Conservation (phyloP, 306 rosid species). For the Crotalaria pallida region DNA sequence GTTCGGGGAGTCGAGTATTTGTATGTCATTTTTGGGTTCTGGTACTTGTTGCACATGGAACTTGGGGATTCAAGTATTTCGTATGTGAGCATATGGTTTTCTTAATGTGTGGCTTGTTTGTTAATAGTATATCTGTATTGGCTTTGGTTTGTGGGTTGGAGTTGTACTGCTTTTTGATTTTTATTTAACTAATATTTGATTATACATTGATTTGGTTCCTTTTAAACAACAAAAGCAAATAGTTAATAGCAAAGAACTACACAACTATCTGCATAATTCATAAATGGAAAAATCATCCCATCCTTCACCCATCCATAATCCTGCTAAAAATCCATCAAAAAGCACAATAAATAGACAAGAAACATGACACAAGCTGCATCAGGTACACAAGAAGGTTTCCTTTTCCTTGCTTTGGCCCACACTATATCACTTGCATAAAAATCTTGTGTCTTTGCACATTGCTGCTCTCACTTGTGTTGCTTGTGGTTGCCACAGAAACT, state of each 20-base stretch:
- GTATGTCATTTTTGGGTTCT: no score
- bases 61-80: no score
- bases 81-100: no score
- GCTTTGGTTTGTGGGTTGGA: no score
- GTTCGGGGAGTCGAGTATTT: no score
- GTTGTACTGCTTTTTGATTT: no score
- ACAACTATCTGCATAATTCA: slow-evolving; percentile 80
- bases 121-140: no score
- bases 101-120: no score
- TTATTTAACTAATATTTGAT: no score
- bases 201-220: no score
- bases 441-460: no score
- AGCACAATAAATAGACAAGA: slow-evolving; percentile 37
- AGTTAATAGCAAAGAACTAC: slow-evolving; percentile 23
- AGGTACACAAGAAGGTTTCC: slow-evolving; percentile 87
- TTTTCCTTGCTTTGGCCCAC: slow-evolving; percentile 95
- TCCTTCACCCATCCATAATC: slow-evolving; percentile 97
- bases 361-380: slow-evolving; percentile 99
- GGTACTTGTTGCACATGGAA: no score
- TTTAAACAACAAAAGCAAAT: background rate
- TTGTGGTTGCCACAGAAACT: slow-evolving; percentile 87
- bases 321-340: slow-evolving; percentile 55
- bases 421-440: slow-evolving; percentile 89
- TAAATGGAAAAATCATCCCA: slow-evolving; percentile 88
- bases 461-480: slow-evolving; percentile 82